phyloP scores from a whole-genome alignment of 148 eudicot genomes.

The Polygonum aviculare region DNA sequence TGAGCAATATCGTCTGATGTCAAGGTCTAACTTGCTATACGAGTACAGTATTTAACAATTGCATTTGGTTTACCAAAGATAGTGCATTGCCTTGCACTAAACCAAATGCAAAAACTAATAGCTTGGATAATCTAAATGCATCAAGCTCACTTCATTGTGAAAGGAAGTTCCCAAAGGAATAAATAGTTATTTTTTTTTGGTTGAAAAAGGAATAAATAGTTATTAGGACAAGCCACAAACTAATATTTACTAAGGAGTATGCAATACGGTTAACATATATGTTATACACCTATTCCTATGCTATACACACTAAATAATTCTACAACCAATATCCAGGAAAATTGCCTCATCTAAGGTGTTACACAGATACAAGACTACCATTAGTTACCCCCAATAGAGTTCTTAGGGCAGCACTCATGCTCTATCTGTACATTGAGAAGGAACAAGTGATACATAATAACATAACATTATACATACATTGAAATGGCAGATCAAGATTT shows the following conservation, averaged over 20 bases:
- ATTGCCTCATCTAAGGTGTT: not conserved
- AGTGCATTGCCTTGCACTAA: no score
- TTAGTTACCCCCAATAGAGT: not conserved
- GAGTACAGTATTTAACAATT: no score
- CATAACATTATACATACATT: not conserved
- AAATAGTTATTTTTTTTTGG: not conserved
- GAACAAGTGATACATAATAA: not conserved
- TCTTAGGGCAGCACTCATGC: not conserved
- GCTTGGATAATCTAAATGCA: no score
- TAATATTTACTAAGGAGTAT: not conserved
- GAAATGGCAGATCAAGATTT: conserved; percentile 18
- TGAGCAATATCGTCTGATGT: not conserved
- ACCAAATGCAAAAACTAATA: no score
- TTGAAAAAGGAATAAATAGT: not conserved
- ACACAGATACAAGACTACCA: not conserved
- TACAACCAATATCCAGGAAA: not conserved
- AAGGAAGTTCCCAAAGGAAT: not conserved
- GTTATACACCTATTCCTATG: not conserved
- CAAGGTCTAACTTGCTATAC: not conserved
- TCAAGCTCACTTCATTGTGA: not conserved
- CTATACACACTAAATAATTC: not conserved
- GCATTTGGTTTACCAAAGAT: no score
- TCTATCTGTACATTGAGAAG: not conserved
- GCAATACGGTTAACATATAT: not conserved
- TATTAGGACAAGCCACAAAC: not conserved